Evolutionary conservation across 331 rosid genomes (phyloP).

Genomic region (Malus hybrid): DNA sequence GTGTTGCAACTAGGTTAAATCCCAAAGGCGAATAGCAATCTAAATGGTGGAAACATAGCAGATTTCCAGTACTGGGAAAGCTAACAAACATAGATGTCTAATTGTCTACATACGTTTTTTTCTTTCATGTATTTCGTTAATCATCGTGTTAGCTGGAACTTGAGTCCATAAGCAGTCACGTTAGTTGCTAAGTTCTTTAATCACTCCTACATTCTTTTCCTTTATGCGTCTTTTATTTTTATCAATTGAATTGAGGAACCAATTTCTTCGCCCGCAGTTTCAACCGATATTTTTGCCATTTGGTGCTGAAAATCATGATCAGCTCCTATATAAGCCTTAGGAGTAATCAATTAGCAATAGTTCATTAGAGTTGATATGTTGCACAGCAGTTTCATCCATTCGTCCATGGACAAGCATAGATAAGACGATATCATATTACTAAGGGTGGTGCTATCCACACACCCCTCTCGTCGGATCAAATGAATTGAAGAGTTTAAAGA

Average conservation of each 20-base stretch:
- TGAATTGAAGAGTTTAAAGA: too few species aligned
- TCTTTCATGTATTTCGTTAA: neutral
- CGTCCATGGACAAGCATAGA: too few species aligned
- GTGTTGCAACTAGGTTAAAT: slow-evolving; percentile 7
- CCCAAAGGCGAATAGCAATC: slow-evolving; percentile 6
- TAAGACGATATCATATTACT: too few species aligned
- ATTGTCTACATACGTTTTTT: neutral
- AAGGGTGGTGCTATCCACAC: too few species aligned
- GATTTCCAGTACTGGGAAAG: neutral
- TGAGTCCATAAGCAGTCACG: neutral
- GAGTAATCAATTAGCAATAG: neutral
- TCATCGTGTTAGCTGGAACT: too few species aligned
- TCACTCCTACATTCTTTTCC: neutral
- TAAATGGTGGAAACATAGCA: slow-evolving; percentile 3
- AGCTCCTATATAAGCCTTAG: neutral
- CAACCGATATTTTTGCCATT: neutral
- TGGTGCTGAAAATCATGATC: neutral
- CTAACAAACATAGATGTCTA: neutral
- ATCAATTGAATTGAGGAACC: neutral
- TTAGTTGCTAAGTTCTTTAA: neutral
- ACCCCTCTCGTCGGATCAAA: too few species aligned
- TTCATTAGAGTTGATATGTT: neutral
- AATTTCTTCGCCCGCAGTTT: neutral
- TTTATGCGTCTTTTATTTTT: neutral
- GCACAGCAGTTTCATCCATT: neutral